phyloP scores from a whole-genome alignment of 176 grass and related monocot species.

The Coix lacrymajobi region DNA sequence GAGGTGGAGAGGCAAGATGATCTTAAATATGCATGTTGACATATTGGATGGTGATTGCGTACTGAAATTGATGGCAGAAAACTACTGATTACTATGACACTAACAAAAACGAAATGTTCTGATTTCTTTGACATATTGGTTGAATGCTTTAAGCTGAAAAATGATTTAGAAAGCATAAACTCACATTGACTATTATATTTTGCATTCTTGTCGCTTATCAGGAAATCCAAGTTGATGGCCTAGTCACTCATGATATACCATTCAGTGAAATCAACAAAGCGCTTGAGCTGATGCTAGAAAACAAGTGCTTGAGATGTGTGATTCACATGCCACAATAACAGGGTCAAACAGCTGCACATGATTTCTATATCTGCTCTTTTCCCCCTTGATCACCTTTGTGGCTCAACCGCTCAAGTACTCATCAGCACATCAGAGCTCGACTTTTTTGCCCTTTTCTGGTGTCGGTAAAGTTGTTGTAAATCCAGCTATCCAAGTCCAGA shows the following conservation, averaged over 20 bases:
- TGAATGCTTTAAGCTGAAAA: neutral
- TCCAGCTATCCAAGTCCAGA: neutral
- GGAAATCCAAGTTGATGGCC: constrained; percentile 83
- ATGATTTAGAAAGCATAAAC: constrained; percentile 16
- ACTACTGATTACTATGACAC: neutral
- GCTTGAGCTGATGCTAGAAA: constrained; percentile 75
- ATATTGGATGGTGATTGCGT: neutral
- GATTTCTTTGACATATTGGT: neutral
- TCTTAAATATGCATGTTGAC: neutral
- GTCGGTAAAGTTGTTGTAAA: constrained; percentile 7
- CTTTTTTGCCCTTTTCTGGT: neutral
- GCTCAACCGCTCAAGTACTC: neutral
- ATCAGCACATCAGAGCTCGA: neutral
- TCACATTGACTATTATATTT: constrained; percentile 8
- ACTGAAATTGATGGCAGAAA: neutral
- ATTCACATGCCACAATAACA: constrained; percentile 68
- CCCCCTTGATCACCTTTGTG: constrained; percentile 2
- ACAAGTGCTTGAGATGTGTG: constrained; percentile 84
- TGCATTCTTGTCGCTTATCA: constrained; percentile 33
- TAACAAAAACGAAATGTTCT: neutral
- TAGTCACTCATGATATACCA: constrained; percentile 84
- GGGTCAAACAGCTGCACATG: constrained; percentile 8
- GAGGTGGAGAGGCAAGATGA: neutral
- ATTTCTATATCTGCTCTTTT: constrained; percentile 21
- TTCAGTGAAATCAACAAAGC: constrained; percentile 76